These are phyloP conservation scores for Pseudodiploospora longispora DNA, from an alignment of 2,329 filamentous ascomycete species.

Conservation along the genomic window DNA sequence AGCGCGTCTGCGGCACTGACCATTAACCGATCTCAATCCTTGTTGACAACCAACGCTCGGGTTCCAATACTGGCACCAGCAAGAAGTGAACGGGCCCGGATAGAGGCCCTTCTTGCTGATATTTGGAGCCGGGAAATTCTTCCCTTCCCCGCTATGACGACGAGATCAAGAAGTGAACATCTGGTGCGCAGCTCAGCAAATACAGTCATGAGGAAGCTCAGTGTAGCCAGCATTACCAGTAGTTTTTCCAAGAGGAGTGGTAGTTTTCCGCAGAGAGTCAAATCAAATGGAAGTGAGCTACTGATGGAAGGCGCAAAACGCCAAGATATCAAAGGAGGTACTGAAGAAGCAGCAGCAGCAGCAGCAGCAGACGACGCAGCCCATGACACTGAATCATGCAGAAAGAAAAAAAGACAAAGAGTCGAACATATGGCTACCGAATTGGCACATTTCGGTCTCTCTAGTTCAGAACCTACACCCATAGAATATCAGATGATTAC, in stretches of 20 bases:
- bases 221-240: conserved; percentile 68
- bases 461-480: too few relatives aligned
- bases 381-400: too few relatives aligned
- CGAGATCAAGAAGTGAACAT: conserved; percentile 57
- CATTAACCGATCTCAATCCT: conserved; percentile 72
- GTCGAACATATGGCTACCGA: too few relatives aligned
- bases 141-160: conserved; percentile 75
- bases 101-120: conserved; percentile 67
- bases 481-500: too few relatives aligned
- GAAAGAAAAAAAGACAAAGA: too few relatives aligned
- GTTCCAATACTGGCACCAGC: conserved; percentile 66
- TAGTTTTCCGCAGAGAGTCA: conserved; percentile 33
- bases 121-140: conserved; percentile 78
- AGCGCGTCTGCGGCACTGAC: conserved; percentile 35
- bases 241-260: conserved; percentile 66
- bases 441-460: too few relatives aligned
- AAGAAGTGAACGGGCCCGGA: conserved; percentile 64
- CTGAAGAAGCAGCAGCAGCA: too few relatives aligned
- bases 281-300: conserved; percentile 3
- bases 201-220: conserved; percentile 81
- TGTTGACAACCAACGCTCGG: conserved; percentile 58
- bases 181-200: conserved; percentile 72
- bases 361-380: too few relatives aligned
- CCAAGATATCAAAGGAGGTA: conserved; percentile 9
- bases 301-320: background rate